Conservation (phyloP, 768 basidiomycete genomes). For the Leccinum incarnatum region DNA sequence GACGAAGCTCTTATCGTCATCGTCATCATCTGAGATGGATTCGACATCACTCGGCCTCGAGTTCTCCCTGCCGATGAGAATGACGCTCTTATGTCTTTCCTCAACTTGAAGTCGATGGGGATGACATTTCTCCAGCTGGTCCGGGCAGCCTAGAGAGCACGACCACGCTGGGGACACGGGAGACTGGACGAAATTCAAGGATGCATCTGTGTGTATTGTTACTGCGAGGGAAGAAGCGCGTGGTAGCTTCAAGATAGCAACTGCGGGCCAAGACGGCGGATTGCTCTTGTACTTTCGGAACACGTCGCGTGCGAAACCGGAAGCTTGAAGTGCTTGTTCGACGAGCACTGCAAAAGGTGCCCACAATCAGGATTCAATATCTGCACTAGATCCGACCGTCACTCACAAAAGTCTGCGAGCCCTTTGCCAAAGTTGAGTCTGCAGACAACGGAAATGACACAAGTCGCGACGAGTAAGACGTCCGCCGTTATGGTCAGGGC, state of each 20-base stretch:
- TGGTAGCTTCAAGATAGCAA: neutral
- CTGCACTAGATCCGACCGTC: neutral
- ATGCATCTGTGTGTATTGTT: neutral
- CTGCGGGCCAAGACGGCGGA: neutral
- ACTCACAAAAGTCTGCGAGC: slow-evolving; percentile 50
- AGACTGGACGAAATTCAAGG: slow-evolving; percentile 1
- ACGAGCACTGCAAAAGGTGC: slow-evolving; percentile 10
- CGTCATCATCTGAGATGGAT: neutral
- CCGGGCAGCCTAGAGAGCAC: neutral
- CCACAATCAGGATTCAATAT: neutral
- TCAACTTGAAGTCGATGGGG: neutral
- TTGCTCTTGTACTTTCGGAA: slow-evolving; percentile 4
- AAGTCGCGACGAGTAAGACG: slow-evolving; percentile 39
- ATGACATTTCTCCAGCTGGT: slow-evolving; percentile 1
- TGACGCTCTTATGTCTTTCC: neutral
- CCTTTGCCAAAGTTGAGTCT: slow-evolving; percentile 55
- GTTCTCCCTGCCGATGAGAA: slow-evolving; percentile 1
- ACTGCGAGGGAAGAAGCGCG: neutral
- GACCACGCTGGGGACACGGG: slow-evolving; percentile 6
- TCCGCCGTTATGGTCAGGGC: slow-evolving; percentile 42
- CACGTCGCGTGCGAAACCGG: slow-evolving; percentile 19
- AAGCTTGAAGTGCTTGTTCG: slow-evolving; percentile 12
- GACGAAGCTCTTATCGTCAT: neutral
- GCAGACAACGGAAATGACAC: slow-evolving; percentile 46
- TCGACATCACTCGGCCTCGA: neutral